phyloP scores from a whole-genome alignment of 2,329 filamentous ascomycete genomes.

The Scytalidium lignicola region DNA sequence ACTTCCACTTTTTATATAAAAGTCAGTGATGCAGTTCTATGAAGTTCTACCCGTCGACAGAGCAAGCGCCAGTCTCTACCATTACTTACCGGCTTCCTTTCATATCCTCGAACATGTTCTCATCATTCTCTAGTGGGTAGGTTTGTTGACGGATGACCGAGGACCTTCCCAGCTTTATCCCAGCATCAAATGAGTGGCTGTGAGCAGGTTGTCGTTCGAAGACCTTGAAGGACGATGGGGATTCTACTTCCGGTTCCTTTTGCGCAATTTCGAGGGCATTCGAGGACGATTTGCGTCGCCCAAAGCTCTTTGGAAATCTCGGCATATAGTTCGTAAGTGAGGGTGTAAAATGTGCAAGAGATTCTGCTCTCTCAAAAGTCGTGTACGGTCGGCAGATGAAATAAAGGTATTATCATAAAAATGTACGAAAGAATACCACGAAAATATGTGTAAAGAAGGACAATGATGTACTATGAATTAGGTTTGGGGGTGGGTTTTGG shows the following conservation, averaged over 20 bases:
- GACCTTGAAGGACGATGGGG: constrained; percentile 26
- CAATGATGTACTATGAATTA: not conserved
- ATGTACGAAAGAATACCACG: not conserved
- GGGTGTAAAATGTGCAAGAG: not conserved
- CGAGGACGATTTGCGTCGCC: constrained; percentile 27
- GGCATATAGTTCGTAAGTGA: constrained; percentile 24
- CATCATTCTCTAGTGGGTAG: constrained; percentile 21
- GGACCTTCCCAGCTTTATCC: constrained; percentile 20
- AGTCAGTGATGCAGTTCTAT: constrained; percentile 10
- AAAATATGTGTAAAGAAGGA: not conserved
- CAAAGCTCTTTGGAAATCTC: constrained; percentile 29
- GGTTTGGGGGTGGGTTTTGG: not conserved
- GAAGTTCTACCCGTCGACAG: not conserved
- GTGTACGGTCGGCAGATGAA: not conserved
- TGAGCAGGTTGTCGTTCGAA: constrained; percentile 24
- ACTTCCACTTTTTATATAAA: constrained; percentile 25
- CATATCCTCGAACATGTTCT: constrained; percentile 28
- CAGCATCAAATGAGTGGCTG: constrained; percentile 27
- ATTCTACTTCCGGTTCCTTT: constrained; percentile 13
- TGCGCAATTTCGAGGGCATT: constrained; percentile 23
- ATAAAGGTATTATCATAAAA: not conserved
- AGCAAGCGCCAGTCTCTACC: not conserved
- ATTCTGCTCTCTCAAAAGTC: not conserved
- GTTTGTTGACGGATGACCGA: constrained; percentile 14
- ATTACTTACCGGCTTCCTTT: constrained; percentile 28